Base-by-base conservation (phyloP, 148 eudicot genomes). In the Vaccinium corymbosum region DNA sequence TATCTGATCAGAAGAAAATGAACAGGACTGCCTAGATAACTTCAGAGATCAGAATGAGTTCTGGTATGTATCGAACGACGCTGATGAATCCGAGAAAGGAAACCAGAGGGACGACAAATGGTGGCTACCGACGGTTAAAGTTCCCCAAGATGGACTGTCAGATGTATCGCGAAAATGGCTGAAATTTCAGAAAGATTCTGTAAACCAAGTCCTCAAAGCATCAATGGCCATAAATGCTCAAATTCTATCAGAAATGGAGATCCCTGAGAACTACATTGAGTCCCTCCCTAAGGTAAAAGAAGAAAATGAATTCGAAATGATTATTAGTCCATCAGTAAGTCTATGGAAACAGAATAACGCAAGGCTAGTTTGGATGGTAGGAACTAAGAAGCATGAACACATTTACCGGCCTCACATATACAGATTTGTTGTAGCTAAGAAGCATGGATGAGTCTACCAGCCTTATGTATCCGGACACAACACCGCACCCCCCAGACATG, bases 1-100 rank as follows among this genome's bases (percentile, higher is more conserved):
- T 49, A 74, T 76, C 82, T 81, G 59, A 81, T 85, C 32, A 15
- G 1, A 13, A 78, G 80, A n/a, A 7, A 35, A 11, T 72, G 22
- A 61, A 86, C 91, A 92, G 94, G 94, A 89, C 27, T 87, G 91
- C 86, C 84, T 92, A 56, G 95, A 92, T 57, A 91, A 91, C 83
- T 92, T 92, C 61, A 86, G 85, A 80, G 90, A 87, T 20, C 89
- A 86, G 62, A 83, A 79, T 71, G 94, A 91, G 80, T 90, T 91
- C 81, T 86, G 85, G 79, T 91, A 91, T 56, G 86, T 85, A 16
- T 85, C 92, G 20, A 89, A 80, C 25, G 87, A 87, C 35, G 89
- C 87, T 46, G 87, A 86, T 17, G 91, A 89, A 50, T 51, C 89
- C 8, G 86, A 84, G 81, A 81, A 82, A 73, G 83, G 83, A 20